Evolutionary conservation across 805 yeast species (phyloP).

Genomic region (Hemisphaericaspora nanyangensis): DNA sequence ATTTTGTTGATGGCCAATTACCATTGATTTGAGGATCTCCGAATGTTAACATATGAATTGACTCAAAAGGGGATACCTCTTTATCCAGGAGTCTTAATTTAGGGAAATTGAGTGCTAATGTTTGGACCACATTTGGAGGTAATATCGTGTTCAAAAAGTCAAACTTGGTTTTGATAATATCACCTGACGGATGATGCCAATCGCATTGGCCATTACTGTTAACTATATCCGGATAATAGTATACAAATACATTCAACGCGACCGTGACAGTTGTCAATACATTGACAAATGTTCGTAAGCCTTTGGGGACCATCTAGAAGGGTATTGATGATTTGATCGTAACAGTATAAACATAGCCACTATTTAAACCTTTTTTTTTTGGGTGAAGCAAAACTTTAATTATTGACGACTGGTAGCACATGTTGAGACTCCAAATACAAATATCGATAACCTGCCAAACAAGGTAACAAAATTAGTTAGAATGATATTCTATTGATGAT

Average conservation of each 20-base stretch:
- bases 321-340: too few species aligned
- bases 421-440: too few species aligned
- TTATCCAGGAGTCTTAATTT: slow-evolving; percentile 1
- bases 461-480: too few species aligned
- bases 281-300: slow-evolving; percentile 2
- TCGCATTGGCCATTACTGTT: slow-evolving; percentile 48
- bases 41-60: slow-evolving; percentile 69
- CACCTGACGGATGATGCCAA: slow-evolving; percentile 43
- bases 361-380: too few species aligned
- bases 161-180: slow-evolving; percentile 5
- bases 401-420: too few species aligned
- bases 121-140: slow-evolving; percentile 12
- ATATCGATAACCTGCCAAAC: too few species aligned
- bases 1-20: slow-evolving; percentile 65
- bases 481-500: too few species aligned
- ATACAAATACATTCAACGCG: slow-evolving; percentile 58
- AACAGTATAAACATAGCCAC: too few species aligned
- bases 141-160: slow-evolving; percentile 7
- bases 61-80: slow-evolving; percentile 23
- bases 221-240: slow-evolving; percentile 67
- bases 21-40: slow-evolving; percentile 99
- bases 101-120: slow-evolving; percentile 19
- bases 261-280: slow-evolving; percentile 28
- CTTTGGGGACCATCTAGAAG: too few species aligned
- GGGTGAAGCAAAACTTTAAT: too few species aligned